Evolutionary conservation across 2,329 filamentous ascomycete species (phyloP), one percentile per base, ranked within the genome.

Genomic region (Pestalotiopsis sp.): DNA sequence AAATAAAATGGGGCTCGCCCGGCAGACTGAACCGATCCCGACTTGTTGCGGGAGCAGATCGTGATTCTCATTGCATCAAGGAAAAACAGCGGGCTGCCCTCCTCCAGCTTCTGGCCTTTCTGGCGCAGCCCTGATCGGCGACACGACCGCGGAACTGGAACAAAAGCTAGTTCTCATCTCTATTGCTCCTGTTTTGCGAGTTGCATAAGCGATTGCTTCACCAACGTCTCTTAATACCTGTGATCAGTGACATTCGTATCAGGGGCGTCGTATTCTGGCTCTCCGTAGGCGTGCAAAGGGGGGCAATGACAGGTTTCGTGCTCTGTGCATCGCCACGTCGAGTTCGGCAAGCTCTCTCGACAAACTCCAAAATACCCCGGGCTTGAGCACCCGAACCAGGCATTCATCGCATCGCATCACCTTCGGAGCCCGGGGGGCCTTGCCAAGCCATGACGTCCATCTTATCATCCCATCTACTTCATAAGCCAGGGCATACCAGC

Each of bases 1-100:
- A 52, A 35, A 52, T 22, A 52, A 52, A 52, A 6, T 52, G 44
- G 44, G 44, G n/a, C 44, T 4, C n/a, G 14, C 20, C 20, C 44
- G 44, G 44, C 44, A 17, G 20, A 52, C n/a, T 52, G 44, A 52
- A 52, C 44, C 44, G 44, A 52, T 52, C 44, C 44, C 17, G 20
- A 20, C 20, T 17, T 52, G 56, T 22, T 58, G 56, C 56, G 56
- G 56, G 56, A 39, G 58, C 30, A 61, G 58, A 61, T 61, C 58
- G 24, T 61, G 58, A 61, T 61, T 61, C 24, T 61, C 58, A 20
- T 39, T 61, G 58, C 58, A 61, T 40, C 35, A 39, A 61, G 4
- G 9, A 20, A 17, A 61, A 26, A 35, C 26, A 39, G n/a, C n/a
- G 26, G 30, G 14, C 57, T 4, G 40, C 17, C 17, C 44, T 52